Evolutionary conservation across 2,329 filamentous ascomycete genomes (phyloP).

Genomic region (Beauveria asiatica): DNA sequence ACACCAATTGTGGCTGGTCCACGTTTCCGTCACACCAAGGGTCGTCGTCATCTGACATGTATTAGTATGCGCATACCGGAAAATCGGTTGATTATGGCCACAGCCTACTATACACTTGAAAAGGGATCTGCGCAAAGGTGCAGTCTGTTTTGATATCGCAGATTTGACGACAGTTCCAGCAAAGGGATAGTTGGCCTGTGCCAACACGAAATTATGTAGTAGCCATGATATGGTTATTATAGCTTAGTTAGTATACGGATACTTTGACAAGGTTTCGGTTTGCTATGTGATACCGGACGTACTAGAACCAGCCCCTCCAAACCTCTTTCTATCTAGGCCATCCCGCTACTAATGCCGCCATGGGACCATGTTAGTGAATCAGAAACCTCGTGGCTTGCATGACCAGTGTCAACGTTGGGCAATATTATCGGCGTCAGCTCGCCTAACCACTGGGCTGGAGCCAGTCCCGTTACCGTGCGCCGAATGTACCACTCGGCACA

Average conservation of each 20-base stretch:
- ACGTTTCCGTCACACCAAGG: not conserved
- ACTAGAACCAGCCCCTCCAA: not conserved
- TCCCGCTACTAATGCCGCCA: not conserved
- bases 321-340: not conserved
- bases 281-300: not conserved
- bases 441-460: not conserved
- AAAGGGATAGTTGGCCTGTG: not conserved
- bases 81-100: not conserved
- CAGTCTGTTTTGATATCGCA: no score
- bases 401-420: not conserved
- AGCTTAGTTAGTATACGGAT: no score
- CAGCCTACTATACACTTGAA: not conserved
- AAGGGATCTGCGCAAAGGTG: not conserved
- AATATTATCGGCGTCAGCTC: not conserved
- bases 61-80: not conserved
- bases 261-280: not conserved
- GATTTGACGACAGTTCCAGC: no score
- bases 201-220: not conserved
- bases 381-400: not conserved
- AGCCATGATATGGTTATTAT: not conserved
- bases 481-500: not conserved
- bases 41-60: constrained; percentile 6
- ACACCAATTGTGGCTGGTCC: not conserved
- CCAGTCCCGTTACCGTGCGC: not conserved
- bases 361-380: not conserved